Evolutionary conservation across 225 moss, liverwort and hornwort genomes (phyloP), one percentile per base, ranked within the genome.

Genomic region (Climacium dendroides): DNA sequence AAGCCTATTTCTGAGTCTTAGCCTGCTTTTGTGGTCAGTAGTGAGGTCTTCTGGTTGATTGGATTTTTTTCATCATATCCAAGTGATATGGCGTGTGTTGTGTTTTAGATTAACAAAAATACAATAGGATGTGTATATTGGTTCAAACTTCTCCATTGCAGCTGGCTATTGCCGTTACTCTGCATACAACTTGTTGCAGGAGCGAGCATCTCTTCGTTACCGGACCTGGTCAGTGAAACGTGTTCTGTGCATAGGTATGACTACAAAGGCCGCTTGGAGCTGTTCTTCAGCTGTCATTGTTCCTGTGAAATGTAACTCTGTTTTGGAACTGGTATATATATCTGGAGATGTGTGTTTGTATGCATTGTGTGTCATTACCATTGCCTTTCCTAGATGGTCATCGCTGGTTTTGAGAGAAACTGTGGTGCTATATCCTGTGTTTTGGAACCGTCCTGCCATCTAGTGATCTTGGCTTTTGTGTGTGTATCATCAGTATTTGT

Each of bases 21-120:
- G 88, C 92, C 86, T 92, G 91, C 89, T 87, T 90, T 89, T 87
- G 88, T 92, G 91, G 92, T 94, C 89, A 89, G 83, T 90, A 92
- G 92, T 91, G 93, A 91, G 91, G 88, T 92, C 90, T 90, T 92
- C 91, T 91, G 92, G 93, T 94, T 94, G 92, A 91, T 94, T 92
- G 93, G 92, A 92, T 91, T 94, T 94, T n/a, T 94, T 92, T 91
- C 93, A 88, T 92, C 92, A 89, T 93, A 92, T 91, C 89, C 87
- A 73, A 87, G 92, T 93, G 93, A 89, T 90, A 88, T 92, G 93
- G 89, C 78, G 93, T 94, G 93, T 94, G 89, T 89, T 92, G 92
- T 92, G 88, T 94, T 94, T 83, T 92, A 91, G 92, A 88, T 91
- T 85, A 67, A 23, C 83, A 89, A 62, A 86, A 92, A 71, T 93